Conservation (phyloP, 306 rosid species). For the Prunus salicina region DNA sequence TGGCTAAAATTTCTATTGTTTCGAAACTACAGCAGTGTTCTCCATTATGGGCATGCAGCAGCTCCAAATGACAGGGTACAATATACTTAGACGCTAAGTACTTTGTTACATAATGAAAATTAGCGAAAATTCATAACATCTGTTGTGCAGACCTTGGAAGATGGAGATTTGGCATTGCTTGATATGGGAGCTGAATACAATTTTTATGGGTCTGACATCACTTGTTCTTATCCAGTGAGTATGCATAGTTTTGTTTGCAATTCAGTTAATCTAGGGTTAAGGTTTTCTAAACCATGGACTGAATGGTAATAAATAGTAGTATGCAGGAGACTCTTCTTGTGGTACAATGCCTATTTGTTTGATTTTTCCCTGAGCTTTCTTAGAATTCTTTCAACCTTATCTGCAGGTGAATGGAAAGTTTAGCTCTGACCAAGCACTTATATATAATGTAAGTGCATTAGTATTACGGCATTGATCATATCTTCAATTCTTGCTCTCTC, state of each 20-base stretch:
- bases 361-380: neutral
- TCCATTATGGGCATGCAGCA: conserved; percentile 92
- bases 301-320: neutral
- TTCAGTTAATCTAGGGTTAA: conserved; percentile 7
- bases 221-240: conserved; percentile 94
- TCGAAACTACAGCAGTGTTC: conserved; percentile 69
- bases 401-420: conserved; percentile 89
- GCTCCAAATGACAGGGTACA: conserved; percentile 92
- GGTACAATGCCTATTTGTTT: neutral
- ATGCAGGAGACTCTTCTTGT: neutral
- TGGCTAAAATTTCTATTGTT: conserved; percentile 23
- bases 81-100: conserved; percentile 9
- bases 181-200: conserved; percentile 98
- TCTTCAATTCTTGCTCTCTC: neutral
- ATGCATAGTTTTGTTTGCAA: conserved; percentile 10
- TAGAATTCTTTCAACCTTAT: conserved; percentile 13
- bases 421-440: conserved; percentile 66
- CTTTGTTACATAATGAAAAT: neutral
- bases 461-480: neutral
- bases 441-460: conserved; percentile 62
- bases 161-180: conserved; percentile 89
- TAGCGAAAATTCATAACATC: neutral
- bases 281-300: neutral
- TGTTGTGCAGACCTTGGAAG: conserved; percentile 65
- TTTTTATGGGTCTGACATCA: conserved; percentile 93